Base-by-base conservation (phyloP, 2,329 filamentous ascomycete species). In the Pseudocercospora pini-densiflorae region DNA sequence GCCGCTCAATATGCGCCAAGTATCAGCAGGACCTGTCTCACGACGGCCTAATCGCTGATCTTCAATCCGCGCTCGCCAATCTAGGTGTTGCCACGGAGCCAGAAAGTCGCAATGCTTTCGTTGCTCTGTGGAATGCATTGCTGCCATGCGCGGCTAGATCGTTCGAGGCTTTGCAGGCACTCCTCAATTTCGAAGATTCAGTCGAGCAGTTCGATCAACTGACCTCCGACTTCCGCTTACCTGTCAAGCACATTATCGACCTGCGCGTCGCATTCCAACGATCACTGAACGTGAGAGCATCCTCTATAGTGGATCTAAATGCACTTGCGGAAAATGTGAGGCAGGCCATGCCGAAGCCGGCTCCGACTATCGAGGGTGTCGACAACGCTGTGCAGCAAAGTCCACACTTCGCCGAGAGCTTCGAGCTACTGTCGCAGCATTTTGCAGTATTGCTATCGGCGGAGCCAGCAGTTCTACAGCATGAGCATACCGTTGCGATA, bases 61-160 rank as follows among this genome's bases (percentile, higher is more conserved):
- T 67, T 36, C 61, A 58, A 9, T 27, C 33, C 12, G 57, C 54
- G 12, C 58, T 67, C 47, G 29, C 54, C n/a, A n/a, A 19, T 12
- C 40, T 53, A 10, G 59, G 58, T 29, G 54, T 64, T 10, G 58
- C 64, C 6, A 57, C 70, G 14, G 47, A 64, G 21, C 55, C 60
- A 12, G 49, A 57, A 36, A 61, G 45, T 36, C 71, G 73, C 31
- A 59, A 65, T 29, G 74, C 68, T 27, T 73, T 71, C 55, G 65
- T 69, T 1, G 57, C 70, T 19, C 40, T 78, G 19, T 78, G 94
- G 94, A 86, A 87, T 49, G 74, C 82, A 1, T 21, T 40, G 54
- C 87, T 96, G 61, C 92, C 93, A 33, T 74, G 74, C 10, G 86
- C 84, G 3, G 81, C 86, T 1, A 74, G 73, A 10, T 79, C 75